Percentiles rank a stretch among this genome's conserved stretches.
Conservation (phyloP, 352 stramenopile genomes). For the Plasmopara muralis region DNA sequence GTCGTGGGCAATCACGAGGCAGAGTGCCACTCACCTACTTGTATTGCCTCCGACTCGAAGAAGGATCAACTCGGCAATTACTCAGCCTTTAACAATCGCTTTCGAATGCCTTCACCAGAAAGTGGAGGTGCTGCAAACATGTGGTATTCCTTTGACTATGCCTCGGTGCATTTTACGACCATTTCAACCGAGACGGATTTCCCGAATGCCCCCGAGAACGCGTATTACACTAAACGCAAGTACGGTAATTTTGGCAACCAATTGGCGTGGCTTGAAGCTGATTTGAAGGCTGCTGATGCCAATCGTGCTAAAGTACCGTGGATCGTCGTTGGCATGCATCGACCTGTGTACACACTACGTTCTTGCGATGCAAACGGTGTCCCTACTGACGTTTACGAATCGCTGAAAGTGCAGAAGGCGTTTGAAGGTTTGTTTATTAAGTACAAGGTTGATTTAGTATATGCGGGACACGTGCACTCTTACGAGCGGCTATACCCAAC, state of each 20-base stretch:
- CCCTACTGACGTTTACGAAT: constrained; percentile 6
- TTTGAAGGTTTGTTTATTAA: constrained; percentile 55
- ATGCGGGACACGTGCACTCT: constrained; percentile 41
- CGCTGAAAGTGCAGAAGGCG: constrained; percentile 29
- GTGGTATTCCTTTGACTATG: constrained; percentile 40
- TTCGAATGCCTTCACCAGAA: constrained; percentile 31
- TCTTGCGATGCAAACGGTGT: constrained; percentile 19
- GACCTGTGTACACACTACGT: constrained; percentile 39
- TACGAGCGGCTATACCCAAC: constrained; percentile 44
- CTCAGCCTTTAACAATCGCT: constrained; percentile 42
- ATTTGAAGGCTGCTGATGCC: constrained; percentile 36
- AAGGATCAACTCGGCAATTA: constrained; percentile 42
- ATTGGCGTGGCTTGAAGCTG: constrained; percentile 41
- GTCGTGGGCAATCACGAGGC: constrained; percentile 66
- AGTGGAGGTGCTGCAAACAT: constrained; percentile 33
- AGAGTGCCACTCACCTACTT: constrained; percentile 37
- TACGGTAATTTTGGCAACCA: constrained; percentile 36
- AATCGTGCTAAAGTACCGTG: constrained; percentile 42
- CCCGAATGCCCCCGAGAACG: constrained; percentile 25
- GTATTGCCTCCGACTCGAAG: constrained; percentile 19
- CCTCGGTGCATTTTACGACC: constrained; percentile 55
- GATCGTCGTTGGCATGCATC: constrained; percentile 49
- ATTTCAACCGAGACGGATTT: constrained; percentile 67
- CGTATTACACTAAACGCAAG: constrained; percentile 18
- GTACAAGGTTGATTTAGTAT: constrained; percentile 49